Conservation (phyloP, 495 filamentous ascomycete genomes). For the Aspergillus heteromorphus region DNA sequence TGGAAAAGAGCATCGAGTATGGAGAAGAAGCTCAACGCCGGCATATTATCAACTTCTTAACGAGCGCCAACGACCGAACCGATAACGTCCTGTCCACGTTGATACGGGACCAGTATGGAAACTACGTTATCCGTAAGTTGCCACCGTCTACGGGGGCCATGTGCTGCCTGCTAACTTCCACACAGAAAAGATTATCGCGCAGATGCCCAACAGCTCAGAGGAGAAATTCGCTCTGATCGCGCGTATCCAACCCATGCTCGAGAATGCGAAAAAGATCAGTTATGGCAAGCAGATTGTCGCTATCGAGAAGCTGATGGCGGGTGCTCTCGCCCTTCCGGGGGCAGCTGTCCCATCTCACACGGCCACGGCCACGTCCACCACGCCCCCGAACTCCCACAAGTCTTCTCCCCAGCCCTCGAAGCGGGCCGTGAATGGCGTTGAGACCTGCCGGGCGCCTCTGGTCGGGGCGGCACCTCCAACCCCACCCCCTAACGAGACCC, state of each 20-base stretch:
- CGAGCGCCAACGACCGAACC: conserved; percentile 53
- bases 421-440: conserved; percentile 29
- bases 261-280: conserved; percentile 63
- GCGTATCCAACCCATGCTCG: conserved; percentile 68
- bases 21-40: conserved; percentile 64
- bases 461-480: conserved; percentile 39
- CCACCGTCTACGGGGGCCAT: neutral
- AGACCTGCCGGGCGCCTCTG: conserved; percentile 26
- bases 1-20: conserved; percentile 85
- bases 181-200: conserved; percentile 72
- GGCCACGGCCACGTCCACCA: conserved; percentile 31
- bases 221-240: conserved; percentile 54
- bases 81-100: conserved; percentile 64
- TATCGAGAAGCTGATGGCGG: conserved; percentile 58
- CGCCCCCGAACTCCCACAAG: conserved; percentile 44
- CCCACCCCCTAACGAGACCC: conserved; percentile 39
- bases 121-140: conserved; percentile 93
- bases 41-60: conserved; percentile 65
- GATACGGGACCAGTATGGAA: conserved; percentile 90
- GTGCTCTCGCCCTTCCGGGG: conserved; percentile 23
- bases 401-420: conserved; percentile 39
- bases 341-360: conserved; percentile 21
- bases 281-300: conserved; percentile 77
- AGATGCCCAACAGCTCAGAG: conserved; percentile 60
- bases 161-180: conserved; percentile 13